Base-by-base conservation (phyloP, 2,329 filamentous ascomycete species). In the Xylariales sp. region DNA sequence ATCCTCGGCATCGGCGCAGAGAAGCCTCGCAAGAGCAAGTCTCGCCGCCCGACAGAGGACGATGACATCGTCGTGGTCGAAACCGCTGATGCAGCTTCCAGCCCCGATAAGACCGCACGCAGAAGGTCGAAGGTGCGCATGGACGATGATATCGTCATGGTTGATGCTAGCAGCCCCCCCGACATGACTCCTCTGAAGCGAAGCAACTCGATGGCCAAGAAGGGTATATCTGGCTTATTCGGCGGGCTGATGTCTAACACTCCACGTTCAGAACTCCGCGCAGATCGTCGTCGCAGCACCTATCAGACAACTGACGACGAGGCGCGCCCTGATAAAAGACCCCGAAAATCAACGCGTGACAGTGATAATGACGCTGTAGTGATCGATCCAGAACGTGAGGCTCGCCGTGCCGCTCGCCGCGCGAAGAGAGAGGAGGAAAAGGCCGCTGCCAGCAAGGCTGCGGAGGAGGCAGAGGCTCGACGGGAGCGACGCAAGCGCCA, bases 121-220 rank as follows among this genome's bases (percentile, higher is more conserved):
- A 63, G 63, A 43, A 63, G 61, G 53, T 57, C 67, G 46, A 72
- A 65, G 62, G 69, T 70, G 62, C 47, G 43, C 40, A 74, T 78
- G 41, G 81, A 85, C 46, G 78, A 83, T 33, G 78, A 83, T 50
- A 64, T 77, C 40, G 67, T 77, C 34, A 73, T 81, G 68, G 67
- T 76, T 28, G 72, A 83, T 46, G 60, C 59, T 18, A 60, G 59
- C 31, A 70, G 72, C 20, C 55, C 54, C 23, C 61, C 64, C 44
- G 70, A 74, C 46, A 65, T 72, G 37, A 61, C 73, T 5, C 67
- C 75, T 24, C 51, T 81, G 32, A 79, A 75, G 53, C 75, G 82
- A 33, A 75, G 78, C 25, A 77, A 72, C 47, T 83, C 82, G 4
- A 74, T 65, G 38, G 69, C 79, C 4, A 82, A 77, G 55, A 84